These are phyloP conservation scores for Curvularia eragrostidis DNA, from an alignment of 2,329 filamentous ascomycete genomes.

Conservation along the genomic window DNA sequence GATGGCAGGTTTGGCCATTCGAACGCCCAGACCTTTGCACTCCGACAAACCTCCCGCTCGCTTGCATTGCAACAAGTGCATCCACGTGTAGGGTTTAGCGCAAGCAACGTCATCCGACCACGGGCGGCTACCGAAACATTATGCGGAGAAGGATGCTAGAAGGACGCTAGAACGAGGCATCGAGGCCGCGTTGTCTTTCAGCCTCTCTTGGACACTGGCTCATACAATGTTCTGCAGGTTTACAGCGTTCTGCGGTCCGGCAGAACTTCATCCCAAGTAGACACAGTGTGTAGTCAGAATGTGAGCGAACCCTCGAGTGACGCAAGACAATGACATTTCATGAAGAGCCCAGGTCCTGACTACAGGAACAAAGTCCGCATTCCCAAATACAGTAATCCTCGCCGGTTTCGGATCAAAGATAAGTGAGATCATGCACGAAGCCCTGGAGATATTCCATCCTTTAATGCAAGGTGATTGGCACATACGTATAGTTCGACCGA, in stretches of 20 bases:
- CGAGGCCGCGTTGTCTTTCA: conserved; percentile 12
- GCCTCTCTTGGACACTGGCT: background rate
- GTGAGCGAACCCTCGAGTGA: background rate
- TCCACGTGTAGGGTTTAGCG: background rate
- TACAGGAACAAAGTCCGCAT: background rate
- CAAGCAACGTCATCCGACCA: conserved; percentile 11
- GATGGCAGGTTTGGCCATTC: background rate
- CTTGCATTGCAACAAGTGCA: background rate
- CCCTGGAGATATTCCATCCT: background rate
- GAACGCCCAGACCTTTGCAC: conserved; percentile 6
- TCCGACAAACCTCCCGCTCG: conserved; percentile 24
- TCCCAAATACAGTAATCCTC: background rate
- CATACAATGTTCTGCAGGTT: background rate
- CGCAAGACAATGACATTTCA: background rate
- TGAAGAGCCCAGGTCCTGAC: background rate
- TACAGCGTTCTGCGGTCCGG: background rate
- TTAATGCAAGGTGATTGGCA: background rate
- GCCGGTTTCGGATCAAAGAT: background rate
- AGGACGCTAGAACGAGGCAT: conserved; percentile 29
- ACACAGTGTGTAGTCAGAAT: background rate
- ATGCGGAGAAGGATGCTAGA: conserved; percentile 34
- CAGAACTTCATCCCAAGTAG: background rate
- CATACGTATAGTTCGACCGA: background rate
- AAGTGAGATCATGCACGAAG: background rate
- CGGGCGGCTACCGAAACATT: background rate